Base-by-base conservation (phyloP, 108 stramenopile species). In the Cyclotella baltica region DNA sequence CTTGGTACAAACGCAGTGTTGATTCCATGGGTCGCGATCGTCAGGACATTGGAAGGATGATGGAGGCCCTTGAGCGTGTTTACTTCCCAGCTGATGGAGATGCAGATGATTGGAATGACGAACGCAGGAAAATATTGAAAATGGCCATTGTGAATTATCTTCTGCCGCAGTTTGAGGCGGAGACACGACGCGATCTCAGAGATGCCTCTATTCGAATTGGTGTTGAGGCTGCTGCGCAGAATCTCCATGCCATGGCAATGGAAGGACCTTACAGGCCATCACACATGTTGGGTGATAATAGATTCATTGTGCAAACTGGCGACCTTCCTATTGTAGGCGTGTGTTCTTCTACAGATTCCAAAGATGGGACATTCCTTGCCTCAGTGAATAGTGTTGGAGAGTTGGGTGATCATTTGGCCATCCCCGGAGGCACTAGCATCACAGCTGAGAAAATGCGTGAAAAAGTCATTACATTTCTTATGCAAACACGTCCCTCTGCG, bases 231-330 rank as follows among this genome's bases (percentile, higher is more conserved):
- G 92, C 96, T 30, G 88, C 86, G 31, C 87, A 88, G 58, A 89
- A 83, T 67, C 81, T 96, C 16, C 81, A 80, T 33, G 62, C 78
- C 56, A 88, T 96, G 89, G 93, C 96, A 51, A 93, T 96, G 91
- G 92, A 91, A 76, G 96, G 96, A 34, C 96, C 96, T 18, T 89
- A 92, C 70, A 89, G 92, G 34, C 93, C 93, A n/a, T 83, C 89
- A 19, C 79, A 84, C 47, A 68, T 90, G 57, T 48, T 86, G 16
- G 87, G 88, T 37, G 90, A 92, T 64, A 94, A 91, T 84, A 86
- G 92, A 28, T 93, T 93, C 72, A 70, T 94, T 19, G 73, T 87
- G 43, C 92, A 89, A 11, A 94, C 93, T 11, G 91, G 88, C n/a
- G 92, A 96, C 53, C 81, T 93, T 37, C 84, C 88, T 3, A 91